These are phyloP conservation scores for Chlorella sp. DNA, from an alignment of 139 green algal genomes.

Conservation along the genomic window DNA sequence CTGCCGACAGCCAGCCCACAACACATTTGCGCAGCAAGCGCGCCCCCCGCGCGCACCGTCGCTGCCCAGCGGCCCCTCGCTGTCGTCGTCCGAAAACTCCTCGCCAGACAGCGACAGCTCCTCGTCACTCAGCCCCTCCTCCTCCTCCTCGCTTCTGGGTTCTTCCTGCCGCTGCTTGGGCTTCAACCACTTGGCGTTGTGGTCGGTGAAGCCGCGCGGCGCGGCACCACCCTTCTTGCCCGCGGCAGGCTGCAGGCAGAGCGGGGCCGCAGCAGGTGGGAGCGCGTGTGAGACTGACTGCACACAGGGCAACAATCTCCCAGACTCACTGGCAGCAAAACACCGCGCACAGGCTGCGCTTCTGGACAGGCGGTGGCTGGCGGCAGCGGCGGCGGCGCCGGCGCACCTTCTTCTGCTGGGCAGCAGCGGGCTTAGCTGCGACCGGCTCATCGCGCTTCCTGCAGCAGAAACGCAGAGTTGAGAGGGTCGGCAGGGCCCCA, in stretches of 20 bases:
- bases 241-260: not conserved
- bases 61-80: slow-evolving; percentile 3
- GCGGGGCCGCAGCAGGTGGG: not conserved
- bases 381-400: not conserved
- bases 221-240: slow-evolving; percentile 13
- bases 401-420: not conserved
- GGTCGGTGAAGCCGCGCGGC: slow-evolving; percentile 67
- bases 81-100: slow-evolving; percentile 27
- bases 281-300: not conserved
- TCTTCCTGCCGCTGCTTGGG: slow-evolving; percentile 49
- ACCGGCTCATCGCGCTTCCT: slow-evolving; percentile 4
- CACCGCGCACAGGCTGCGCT: too few species aligned
- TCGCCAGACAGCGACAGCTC: slow-evolving; percentile 35
- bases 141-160: slow-evolving; percentile 34
- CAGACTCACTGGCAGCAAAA: too few species aligned
- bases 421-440: not conserved
- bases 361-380: not conserved
- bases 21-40: not conserved
- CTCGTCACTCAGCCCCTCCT: slow-evolving; percentile 20
- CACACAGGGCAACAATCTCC: too few species aligned
- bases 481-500: not conserved
- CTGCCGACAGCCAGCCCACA: not conserved
- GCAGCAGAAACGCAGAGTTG: not conserved
- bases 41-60: slow-evolving; percentile 10
- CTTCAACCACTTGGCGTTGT: slow-evolving; percentile 84